Evolutionary conservation across 2,329 filamentous ascomycete genomes (phyloP).

Genomic region (Coccinonectria pachysandricola): DNA sequence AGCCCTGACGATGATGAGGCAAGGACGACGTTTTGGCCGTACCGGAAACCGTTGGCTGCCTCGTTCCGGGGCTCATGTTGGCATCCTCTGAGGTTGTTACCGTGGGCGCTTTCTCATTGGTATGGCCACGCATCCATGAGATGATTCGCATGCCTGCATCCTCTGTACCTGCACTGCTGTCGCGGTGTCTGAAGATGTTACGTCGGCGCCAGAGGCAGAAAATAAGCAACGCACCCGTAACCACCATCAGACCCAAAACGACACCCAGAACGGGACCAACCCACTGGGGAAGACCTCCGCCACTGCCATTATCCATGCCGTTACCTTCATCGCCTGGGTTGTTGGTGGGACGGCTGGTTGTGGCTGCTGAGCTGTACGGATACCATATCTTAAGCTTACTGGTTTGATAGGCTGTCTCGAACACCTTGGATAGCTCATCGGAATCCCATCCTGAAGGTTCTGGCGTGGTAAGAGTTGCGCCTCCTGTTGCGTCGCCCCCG

Average conservation of each 20-base stretch:
- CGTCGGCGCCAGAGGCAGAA: slow-evolving; percentile 44
- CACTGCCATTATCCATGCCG: slow-evolving; percentile 17
- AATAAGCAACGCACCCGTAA: slow-evolving; percentile 40
- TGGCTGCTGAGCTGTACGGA: slow-evolving; percentile 39
- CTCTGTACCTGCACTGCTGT: slow-evolving; percentile 31
- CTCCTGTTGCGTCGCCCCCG: slow-evolving; percentile 55
- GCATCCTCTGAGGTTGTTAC: slow-evolving; percentile 34
- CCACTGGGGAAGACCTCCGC: slow-evolving; percentile 40
- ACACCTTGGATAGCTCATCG: slow-evolving; percentile 39
- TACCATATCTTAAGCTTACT: slow-evolving; percentile 49
- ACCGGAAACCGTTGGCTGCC: no score
- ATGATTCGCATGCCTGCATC: slow-evolving; percentile 38
- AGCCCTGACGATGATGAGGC: no score
- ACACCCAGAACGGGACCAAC: slow-evolving; percentile 53
- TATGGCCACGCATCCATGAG: slow-evolving; percentile 41
- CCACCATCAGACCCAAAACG: slow-evolving; percentile 46
- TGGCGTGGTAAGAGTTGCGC: slow-evolving; percentile 60
- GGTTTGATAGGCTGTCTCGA: slow-evolving; percentile 43
- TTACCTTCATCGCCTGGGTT: slow-evolving; percentile 11
- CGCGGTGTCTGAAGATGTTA: slow-evolving; percentile 27
- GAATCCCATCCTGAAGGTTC: slow-evolving; percentile 45
- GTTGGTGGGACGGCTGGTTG: slow-evolving; percentile 10
- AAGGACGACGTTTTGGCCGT: no score
- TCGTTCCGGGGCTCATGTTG: slow-evolving; percentile 28
- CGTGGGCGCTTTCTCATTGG: slow-evolving; percentile 32